Evolutionary conservation across 139 green algal species (phyloP), one percentile per base, ranked within the genome.

Genomic region (Picochlorum costavermella): DNA sequence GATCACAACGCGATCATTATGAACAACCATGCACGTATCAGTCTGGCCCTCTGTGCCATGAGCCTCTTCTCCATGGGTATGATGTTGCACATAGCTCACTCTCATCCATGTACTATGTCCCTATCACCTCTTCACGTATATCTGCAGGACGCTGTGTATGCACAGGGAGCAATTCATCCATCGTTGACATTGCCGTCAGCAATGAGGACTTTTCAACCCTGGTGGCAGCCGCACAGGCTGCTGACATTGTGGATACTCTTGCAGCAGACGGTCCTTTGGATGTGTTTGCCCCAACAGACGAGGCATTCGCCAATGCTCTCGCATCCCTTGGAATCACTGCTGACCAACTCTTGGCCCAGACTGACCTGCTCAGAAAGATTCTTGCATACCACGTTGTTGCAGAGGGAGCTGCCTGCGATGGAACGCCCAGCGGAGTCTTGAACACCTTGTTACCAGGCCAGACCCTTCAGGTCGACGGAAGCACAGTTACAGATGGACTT

Each of bases 321-420:
- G 17, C 16, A 45, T 8, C 16, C 12, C n/a, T 61, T 20, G 56
- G 56, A n/a, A 43, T 61, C n/a, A 61, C 56, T 45, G 56, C 56
- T 23, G 66, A 25, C 10, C 36, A 45, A 37, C 55, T 72, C 10
- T 55, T 72, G 28, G 20, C 25, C 8, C 60, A 72, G 50, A 72
- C 61, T 17, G 16, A 57, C 16, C 53, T 65, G 37, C 28, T 72
- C 28, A 40, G 4, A n/a, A 25, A 44, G 9, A 46, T 72, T 12
- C 43, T 72, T 43, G 3, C 30, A 30, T 72, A 71, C 55, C 65
- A 71, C 53, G 58, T 72, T 40, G 58, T 62, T 51, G 60, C 61
- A 11, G 63, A 58, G 16, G 56, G 31, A 44, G 56, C 31, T 20
- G 30, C 17, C 31, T 61, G 30, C 56, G 5, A 9, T 43, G 31